Evolutionary conservation across 2,329 filamentous ascomycete species (phyloP), one percentile per base, ranked within the genome.

Genomic region (Septoria linicola): DNA sequence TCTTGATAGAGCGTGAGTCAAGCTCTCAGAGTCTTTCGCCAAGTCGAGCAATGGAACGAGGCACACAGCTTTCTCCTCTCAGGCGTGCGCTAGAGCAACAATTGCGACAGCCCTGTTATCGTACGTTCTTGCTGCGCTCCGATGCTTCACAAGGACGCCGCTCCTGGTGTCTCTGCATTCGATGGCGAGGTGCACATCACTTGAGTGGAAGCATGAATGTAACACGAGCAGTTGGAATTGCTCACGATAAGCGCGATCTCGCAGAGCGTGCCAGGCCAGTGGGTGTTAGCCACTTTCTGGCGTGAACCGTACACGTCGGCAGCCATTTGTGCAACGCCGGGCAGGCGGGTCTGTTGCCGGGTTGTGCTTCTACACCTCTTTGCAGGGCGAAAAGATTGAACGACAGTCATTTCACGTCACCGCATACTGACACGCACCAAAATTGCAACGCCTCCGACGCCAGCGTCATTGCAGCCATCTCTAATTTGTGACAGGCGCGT

Each of bases 361-460:
- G 57, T 51, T 42, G 40, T 43, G 27, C 50, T 51, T 42, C 52
- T 16, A 21, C 49, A 40, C 42, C 25, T 39, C 44, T 36, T 41
- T 37, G 49, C 53, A 47, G 41, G 35, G 40, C 16, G 40, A 48
- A 47, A 41, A 45, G 43, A 19, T 47, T 35, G 46, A 53, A 25
- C 49, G 51, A 46, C 20, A 43, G 48, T 51, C 42, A 54, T 47
- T 16, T 48, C 52, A 53, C 54, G 54, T 58, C 57, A 58, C 55
- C 31, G 36, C 46, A 41, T 21, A 41, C 40, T 37, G 40, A 40
- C 47, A 41, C 47, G 23, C 39, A 20, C 34, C 45, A 23, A 43
- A 34, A 42, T 39, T 31, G 39, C 39, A 31, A 36, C 34, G 23
- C 19, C 39, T 16, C 8, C 27, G 27, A 27, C 20, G 21, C 40